These are phyloP conservation scores for Aspergillus sp. DNA, from an alignment of 2,329 filamentous ascomycete species.

Conservation along the genomic window DNA sequence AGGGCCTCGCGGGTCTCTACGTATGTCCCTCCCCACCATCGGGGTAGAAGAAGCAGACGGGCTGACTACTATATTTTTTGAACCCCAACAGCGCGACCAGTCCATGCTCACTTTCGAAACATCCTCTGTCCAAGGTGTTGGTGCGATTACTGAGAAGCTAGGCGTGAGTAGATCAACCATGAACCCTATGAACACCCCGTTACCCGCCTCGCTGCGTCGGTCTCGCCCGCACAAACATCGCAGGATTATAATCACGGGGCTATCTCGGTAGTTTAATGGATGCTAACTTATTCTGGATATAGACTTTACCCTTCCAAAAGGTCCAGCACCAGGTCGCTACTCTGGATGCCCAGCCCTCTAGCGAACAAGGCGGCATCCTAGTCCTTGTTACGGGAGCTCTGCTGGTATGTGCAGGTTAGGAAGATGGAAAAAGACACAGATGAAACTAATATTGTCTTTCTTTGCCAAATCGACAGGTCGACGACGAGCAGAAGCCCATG, in stretches of 20 bases:
- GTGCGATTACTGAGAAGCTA: conserved; percentile 76
- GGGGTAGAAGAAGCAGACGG: background rate
- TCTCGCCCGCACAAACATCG: background rate
- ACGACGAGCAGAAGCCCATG: conserved; percentile 83
- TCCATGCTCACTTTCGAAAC: conserved; percentile 96
- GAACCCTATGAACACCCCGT: background rate
- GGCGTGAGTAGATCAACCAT: conserved; percentile 55
- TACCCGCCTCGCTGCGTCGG: background rate
- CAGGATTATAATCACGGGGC: background rate
- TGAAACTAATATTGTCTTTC: background rate
- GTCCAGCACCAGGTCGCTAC: conserved; percentile 77
- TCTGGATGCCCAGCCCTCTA: conserved; percentile 78
- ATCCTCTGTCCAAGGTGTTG: conserved; percentile 61
- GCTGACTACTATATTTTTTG: conserved; percentile 10
- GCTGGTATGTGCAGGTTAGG: conserved; percentile 57
- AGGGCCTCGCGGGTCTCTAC: conserved; percentile 69
- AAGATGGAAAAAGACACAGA: background rate
- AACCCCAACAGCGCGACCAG: conserved; percentile 61
- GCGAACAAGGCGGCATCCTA: conserved; percentile 67
- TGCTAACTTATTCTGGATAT: conserved; percentile 9
- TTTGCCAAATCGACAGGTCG: conserved; percentile 58
- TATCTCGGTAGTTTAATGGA: background rate
- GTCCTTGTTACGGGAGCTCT: conserved; percentile 88
- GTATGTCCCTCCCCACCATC: conserved; percentile 54
- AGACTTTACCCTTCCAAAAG: conserved; percentile 78